A percentile compares a stretch with the other conserved stretches of the same genome.
Conservation (phyloP, 176 grass and related monocot genomes). For the Phragmites australis region DNA sequence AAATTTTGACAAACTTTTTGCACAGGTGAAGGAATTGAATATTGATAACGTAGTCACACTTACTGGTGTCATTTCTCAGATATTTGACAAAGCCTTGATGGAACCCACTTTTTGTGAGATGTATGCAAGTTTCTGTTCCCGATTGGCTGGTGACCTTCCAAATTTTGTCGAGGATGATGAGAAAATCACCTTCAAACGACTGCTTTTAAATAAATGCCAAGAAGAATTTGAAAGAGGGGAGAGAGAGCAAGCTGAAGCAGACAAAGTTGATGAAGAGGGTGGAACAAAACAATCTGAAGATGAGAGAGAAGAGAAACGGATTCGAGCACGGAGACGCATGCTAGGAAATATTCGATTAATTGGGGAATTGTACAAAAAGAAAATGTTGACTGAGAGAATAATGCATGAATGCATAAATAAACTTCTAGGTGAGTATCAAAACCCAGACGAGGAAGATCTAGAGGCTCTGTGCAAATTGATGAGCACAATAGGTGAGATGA, state of each 20-base stretch:
- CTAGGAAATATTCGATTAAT: slow-evolving; percentile 88
- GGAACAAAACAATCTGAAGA: slow-evolving; percentile 61
- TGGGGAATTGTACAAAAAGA: slow-evolving; percentile 91
- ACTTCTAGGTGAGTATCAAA: slow-evolving; percentile 61
- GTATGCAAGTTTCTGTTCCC: slow-evolving; percentile 82
- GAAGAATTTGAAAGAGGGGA: slow-evolving; percentile 93
- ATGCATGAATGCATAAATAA: slow-evolving; percentile 97
- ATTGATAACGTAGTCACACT: slow-evolving; percentile 70
- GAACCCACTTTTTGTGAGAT: slow-evolving; percentile 94
- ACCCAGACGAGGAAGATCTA: slow-evolving; percentile 83
- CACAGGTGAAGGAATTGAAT: slow-evolving; percentile 65
- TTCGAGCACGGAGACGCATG: slow-evolving; percentile 70
- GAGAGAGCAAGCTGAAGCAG: slow-evolving; percentile 69
- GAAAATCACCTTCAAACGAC: slow-evolving; percentile 81
- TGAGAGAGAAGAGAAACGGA: slow-evolving; percentile 61
- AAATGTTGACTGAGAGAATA: slow-evolving; percentile 84
- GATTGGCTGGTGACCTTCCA: slow-evolving; percentile 59
- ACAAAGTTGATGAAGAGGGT: slow-evolving; percentile 59
- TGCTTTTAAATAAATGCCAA: slow-evolving; percentile 86
- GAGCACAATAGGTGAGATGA: slow-evolving; percentile 93
- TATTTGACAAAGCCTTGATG: slow-evolving; percentile 97
- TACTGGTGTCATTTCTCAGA: slow-evolving; percentile 75
- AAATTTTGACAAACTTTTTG: slow-evolving; percentile 88
- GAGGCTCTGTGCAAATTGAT: slow-evolving; percentile 86
- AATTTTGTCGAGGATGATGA: slow-evolving; percentile 67